Evolutionary conservation across 129 eudicot genomes (phyloP).

Genomic region (Centaurea solstitialis): DNA sequence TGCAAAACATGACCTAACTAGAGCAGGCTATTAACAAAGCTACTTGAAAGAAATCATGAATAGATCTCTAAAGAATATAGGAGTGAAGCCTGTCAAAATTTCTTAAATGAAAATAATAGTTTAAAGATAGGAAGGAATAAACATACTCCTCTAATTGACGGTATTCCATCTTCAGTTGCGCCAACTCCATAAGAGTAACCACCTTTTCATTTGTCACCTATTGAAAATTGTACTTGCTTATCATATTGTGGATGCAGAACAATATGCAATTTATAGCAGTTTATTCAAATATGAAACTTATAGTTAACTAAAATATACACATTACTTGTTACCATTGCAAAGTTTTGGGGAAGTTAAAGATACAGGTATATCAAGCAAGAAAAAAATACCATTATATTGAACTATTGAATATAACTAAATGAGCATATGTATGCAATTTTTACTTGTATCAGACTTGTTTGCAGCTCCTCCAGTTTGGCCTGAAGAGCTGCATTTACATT

Average conservation of each 20-base stretch:
- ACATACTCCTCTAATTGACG: slow-evolving; percentile 66
- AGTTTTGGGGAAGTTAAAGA: neutral
- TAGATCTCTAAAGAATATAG: neutral
- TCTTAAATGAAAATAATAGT: neutral
- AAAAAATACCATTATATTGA: slow-evolving; percentile 10
- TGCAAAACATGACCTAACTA: neutral
- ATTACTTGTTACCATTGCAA: neutral
- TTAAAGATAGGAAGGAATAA: neutral
- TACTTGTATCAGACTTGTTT: slow-evolving; percentile 75
- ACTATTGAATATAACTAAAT: slow-evolving; percentile 18
- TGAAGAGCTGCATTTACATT: slow-evolving; percentile 74
- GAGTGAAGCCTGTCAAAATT: neutral
- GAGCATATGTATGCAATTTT: neutral
- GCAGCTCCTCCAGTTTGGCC: slow-evolving; percentile 74
- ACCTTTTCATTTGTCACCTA: slow-evolving; percentile 95
- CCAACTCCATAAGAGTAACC: slow-evolving; percentile 88
- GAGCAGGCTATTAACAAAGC: neutral
- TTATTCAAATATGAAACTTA: neutral
- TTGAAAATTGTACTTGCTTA: slow-evolving; percentile 5
- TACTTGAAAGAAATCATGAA: neutral
- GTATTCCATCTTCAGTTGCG: slow-evolving; percentile 71
- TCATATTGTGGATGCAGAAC: neutral
- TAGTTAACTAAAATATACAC: neutral
- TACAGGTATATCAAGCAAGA: slow-evolving; percentile 1
- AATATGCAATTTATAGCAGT: neutral